Percentiles rank a stretch among this genome's conserved stretches.
Evolutionary conservation across 2,329 filamentous ascomycete species (phyloP).

Genomic region (Ceratocystis variospora): DNA sequence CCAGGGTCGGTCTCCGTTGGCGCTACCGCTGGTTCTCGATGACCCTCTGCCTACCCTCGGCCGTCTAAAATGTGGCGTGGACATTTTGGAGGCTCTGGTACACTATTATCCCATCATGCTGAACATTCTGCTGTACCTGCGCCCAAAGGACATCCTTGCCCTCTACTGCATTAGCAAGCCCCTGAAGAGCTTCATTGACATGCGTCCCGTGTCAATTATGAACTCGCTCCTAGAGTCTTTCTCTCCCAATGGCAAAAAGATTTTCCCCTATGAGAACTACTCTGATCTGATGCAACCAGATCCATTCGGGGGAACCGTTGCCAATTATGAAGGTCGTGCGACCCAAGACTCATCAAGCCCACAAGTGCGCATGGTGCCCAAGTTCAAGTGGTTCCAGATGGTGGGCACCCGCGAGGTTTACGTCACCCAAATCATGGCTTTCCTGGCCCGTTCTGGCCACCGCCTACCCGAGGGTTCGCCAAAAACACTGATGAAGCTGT

Average conservation of each 20-base stretch:
- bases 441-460: conserved; percentile 44
- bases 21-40: conserved; percentile 20
- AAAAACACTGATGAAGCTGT: conserved; percentile 47
- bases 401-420: conserved; percentile 43
- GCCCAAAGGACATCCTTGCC: conserved; percentile 42
- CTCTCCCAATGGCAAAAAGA: conserved; percentile 39
- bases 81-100: conserved; percentile 34
- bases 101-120: conserved; percentile 35
- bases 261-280: conserved; percentile 52
- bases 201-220: conserved; percentile 45
- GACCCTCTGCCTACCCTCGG: not conserved
- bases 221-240: conserved; percentile 39
- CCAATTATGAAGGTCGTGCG: conserved; percentile 22
- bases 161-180: conserved; percentile 51
- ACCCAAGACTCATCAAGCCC: conserved; percentile 14
- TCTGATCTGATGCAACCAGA: conserved; percentile 43
- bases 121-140: conserved; percentile 26
- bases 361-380: conserved; percentile 41
- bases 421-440: conserved; percentile 47
- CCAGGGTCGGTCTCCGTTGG: conserved; percentile 7
- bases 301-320: conserved; percentile 36
- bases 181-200: conserved; percentile 48
- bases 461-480: conserved; percentile 37
- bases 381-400: conserved; percentile 55
- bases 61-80: conserved; percentile 23